Evolutionary conservation across 2,329 filamentous ascomycete genomes (phyloP).

Genomic region (Stagonosporopsis tanaceti): DNA sequence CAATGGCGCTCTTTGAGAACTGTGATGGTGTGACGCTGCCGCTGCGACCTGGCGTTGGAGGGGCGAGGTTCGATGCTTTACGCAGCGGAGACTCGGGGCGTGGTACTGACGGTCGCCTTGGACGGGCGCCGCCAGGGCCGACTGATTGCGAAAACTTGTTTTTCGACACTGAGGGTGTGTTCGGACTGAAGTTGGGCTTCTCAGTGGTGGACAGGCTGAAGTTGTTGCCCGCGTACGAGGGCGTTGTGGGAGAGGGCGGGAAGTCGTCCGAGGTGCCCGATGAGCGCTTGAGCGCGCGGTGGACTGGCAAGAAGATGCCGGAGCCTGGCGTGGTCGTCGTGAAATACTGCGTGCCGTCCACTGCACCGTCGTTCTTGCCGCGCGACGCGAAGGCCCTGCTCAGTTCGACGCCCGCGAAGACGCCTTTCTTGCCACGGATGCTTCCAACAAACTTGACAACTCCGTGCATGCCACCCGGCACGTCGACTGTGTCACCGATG

Average conservation of each 20-base stretch:
- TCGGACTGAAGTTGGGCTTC: slow-evolving; percentile 47
- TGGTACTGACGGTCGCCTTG: slow-evolving; percentile 77
- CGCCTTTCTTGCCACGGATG: slow-evolving; percentile 87
- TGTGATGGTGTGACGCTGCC: slow-evolving; percentile 62
- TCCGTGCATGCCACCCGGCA: slow-evolving; percentile 91
- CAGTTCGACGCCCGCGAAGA: slow-evolving; percentile 92
- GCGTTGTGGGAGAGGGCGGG: slow-evolving; percentile 74
- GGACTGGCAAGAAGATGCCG: slow-evolving; percentile 90
- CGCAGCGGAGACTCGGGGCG: slow-evolving; percentile 87
- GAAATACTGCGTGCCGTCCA: slow-evolving; percentile 86
- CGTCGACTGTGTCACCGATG: slow-evolving; percentile 86
- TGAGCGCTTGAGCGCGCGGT: slow-evolving; percentile 76
- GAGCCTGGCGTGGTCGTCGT: slow-evolving; percentile 77
- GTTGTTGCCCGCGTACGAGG: slow-evolving; percentile 60
- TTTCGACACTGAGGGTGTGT: slow-evolving; percentile 71
- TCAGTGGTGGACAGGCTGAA: slow-evolving; percentile 66
- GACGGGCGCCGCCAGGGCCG: slow-evolving; percentile 69
- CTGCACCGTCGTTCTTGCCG: slow-evolving; percentile 96
- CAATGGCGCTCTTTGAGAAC: slow-evolving; percentile 62
- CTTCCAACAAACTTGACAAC: slow-evolving; percentile 86
- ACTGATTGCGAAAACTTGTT: slow-evolving; percentile 92
- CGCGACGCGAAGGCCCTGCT: slow-evolving; percentile 78
- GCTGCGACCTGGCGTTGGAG: slow-evolving; percentile 61
- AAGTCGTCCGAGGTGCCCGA: slow-evolving; percentile 64
- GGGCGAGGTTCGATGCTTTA: slow-evolving; percentile 55